These are phyloP conservation scores for Ustilago lituana DNA, from an alignment of 1,284 basidiomycete species.

Conservation along the genomic window DNA sequence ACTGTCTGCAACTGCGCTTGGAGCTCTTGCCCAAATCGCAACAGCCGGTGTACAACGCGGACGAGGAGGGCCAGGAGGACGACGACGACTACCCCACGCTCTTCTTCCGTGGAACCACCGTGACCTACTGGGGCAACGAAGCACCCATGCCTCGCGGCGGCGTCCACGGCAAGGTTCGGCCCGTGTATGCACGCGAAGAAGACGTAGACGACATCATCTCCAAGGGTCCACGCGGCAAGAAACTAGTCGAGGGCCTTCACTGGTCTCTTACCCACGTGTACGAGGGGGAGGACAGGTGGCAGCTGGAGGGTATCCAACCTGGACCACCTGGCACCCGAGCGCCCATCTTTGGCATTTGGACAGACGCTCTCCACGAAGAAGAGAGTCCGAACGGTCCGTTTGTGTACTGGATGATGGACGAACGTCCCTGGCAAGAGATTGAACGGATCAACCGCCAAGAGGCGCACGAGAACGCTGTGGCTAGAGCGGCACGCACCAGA, in stretches of 20 bases:
- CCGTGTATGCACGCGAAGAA: slow-evolving; percentile 36
- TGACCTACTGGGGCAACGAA: slow-evolving; percentile 45
- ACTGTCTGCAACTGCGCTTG: slow-evolving; percentile 50
- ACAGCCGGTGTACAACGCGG: slow-evolving; percentile 21
- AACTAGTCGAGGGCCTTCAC: slow-evolving; percentile 41
- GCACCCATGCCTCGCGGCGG: slow-evolving; percentile 42
- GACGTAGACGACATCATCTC: slow-evolving; percentile 29
- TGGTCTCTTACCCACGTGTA: slow-evolving; percentile 52
- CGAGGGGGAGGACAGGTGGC: slow-evolving; percentile 55
- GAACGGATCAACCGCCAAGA: slow-evolving; percentile 29
- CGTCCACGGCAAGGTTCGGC: slow-evolving; percentile 42
- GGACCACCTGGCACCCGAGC: slow-evolving; percentile 46
- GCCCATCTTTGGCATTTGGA: slow-evolving; percentile 56
- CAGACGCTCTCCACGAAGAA: slow-evolving; percentile 37
- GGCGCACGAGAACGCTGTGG: slow-evolving; percentile 10
- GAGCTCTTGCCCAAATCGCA: slow-evolving; percentile 45
- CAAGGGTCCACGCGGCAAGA: slow-evolving; percentile 16
- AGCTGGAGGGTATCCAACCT: slow-evolving; percentile 47
- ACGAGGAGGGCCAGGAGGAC: slow-evolving; percentile 32
- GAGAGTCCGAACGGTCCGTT: slow-evolving; percentile 47
- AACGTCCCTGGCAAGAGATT: slow-evolving; percentile 44
- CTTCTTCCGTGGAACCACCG: slow-evolving; percentile 49
- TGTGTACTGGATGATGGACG: slow-evolving; percentile 52
- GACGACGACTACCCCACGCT: slow-evolving; percentile 42
- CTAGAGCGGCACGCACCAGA: slow-evolving; percentile 7